These are phyloP conservation scores for Bodo saltans DNA, from an alignment of 78 protist genomes.

Conservation along the genomic window DNA sequence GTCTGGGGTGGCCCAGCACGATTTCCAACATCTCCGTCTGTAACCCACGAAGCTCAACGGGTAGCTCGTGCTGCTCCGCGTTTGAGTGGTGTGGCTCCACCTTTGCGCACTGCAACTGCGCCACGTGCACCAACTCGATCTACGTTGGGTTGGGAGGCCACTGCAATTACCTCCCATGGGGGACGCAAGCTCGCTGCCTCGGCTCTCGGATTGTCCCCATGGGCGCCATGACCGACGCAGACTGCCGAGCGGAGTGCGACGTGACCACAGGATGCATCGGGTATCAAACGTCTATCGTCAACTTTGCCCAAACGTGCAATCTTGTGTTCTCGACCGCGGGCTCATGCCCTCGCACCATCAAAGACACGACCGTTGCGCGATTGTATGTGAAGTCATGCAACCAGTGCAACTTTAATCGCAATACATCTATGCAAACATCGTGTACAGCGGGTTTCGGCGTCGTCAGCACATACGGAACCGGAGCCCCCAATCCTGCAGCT, in stretches of 20 bases:
- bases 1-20: neutral
- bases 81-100: neutral
- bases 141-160: neutral
- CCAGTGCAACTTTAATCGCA: neutral
- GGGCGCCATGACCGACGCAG: neutral
- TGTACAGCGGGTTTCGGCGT: too few relatives aligned
- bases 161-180: neutral
- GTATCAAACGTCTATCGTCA: too few relatives aligned
- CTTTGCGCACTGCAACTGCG: neutral
- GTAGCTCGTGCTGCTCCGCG: neutral
- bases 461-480: too few relatives aligned
- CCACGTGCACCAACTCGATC: neutral
- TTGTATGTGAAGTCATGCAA: neutral
- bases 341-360: neutral
- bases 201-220: neutral
- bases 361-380: neutral
- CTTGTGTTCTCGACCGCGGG: neutral
- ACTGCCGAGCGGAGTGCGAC: neutral
- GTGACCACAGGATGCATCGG: neutral
- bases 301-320: too few relatives aligned
- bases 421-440: neutral
- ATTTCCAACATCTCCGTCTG: neutral
- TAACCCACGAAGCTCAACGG: neutral
- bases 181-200: neutral
- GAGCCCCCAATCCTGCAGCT: too few relatives aligned